Evolutionary conservation across 1,284 basidiomycete genomes (phyloP).

Genomic region (Vanrija pseudolonga): DNA sequence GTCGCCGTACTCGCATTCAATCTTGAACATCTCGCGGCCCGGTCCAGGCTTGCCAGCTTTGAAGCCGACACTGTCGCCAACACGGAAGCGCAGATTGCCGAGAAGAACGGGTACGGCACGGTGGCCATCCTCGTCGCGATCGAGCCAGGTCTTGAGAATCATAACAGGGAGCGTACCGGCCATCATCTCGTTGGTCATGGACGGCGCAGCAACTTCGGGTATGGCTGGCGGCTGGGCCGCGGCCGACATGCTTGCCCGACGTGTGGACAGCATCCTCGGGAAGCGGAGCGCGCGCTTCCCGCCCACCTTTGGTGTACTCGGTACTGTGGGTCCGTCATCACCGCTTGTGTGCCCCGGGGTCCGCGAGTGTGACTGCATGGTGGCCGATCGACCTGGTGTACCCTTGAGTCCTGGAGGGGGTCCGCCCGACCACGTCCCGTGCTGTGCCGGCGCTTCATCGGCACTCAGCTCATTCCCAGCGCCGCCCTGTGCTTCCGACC

Average conservation of each 20-base stretch:
- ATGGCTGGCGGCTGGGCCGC: conserved; percentile 12
- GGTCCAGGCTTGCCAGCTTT: conserved; percentile 20
- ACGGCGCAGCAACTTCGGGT: conserved; percentile 53
- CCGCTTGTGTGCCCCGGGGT: no score
- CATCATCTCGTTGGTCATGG: conserved; percentile 80
- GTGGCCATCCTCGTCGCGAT: conserved; percentile 81
- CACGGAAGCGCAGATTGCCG: conserved; percentile 47
- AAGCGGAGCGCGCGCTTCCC: neutral
- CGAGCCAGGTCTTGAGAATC: conserved; percentile 84
- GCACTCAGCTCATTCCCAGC: no score
- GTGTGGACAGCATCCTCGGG: neutral
- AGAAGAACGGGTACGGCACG: conserved; percentile 82
- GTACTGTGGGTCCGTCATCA: no score
- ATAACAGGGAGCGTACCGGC: conserved; percentile 74
- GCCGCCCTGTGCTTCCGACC: no score
- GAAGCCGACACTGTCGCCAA: conserved; percentile 44
- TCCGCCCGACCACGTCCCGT: no score
- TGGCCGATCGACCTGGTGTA: no score
- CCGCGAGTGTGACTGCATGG: no score
- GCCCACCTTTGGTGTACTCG: no score
- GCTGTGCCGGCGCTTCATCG: no score
- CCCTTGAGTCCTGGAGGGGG: no score
- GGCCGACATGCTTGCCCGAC: neutral
- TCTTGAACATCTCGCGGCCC: conserved; percentile 48
- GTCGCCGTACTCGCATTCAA: conserved; percentile 87